These are phyloP conservation scores for Globisporangium iwayamae DNA, from an alignment of 352 stramenopile genomes.

Conservation along the genomic window DNA sequence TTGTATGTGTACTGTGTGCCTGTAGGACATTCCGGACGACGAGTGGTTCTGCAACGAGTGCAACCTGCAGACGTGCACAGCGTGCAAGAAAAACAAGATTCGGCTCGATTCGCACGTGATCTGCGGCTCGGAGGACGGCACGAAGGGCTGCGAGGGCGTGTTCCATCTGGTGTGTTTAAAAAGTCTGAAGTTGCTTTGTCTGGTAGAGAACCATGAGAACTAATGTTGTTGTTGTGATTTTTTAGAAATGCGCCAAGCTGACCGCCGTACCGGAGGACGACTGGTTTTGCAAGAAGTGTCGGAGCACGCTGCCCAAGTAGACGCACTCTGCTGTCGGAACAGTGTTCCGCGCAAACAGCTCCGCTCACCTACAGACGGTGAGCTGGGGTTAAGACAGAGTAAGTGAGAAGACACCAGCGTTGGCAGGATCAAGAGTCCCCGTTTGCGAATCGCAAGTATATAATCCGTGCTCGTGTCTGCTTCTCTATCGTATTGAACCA, in stretches of 20 bases:
- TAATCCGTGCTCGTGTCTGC: slow-evolving; percentile 5
- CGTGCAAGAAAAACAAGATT: slow-evolving; percentile 87
- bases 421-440: not conserved
- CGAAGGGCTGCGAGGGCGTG: slow-evolving; percentile 80
- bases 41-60: slow-evolving; percentile 90
- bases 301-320: slow-evolving; percentile 12
- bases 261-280: slow-evolving; percentile 75
- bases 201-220: not conserved
- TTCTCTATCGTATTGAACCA: not conserved
- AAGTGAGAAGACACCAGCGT: not conserved
- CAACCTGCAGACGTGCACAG: slow-evolving; percentile 72
- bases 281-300: slow-evolving; percentile 87
- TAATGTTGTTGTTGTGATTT: slow-evolving; percentile 1
- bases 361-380: not conserved
- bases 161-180: slow-evolving; percentile 76
- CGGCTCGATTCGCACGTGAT: slow-evolving; percentile 89
- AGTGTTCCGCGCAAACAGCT: not conserved
- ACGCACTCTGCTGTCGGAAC: not conserved
- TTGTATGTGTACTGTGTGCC: not conserved
- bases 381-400: not conserved
- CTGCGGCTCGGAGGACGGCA: slow-evolving; percentile 85
- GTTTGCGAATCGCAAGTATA: slow-evolving; percentile 5
- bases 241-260: slow-evolving; percentile 87
- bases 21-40: slow-evolving; percentile 48
- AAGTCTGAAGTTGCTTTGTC: not conserved